Evolutionary conservation across 1,284 basidiomycete species (phyloP), one percentile per base, ranked within the genome.

Genomic region (Tilletiopsis washingtonensis): DNA sequence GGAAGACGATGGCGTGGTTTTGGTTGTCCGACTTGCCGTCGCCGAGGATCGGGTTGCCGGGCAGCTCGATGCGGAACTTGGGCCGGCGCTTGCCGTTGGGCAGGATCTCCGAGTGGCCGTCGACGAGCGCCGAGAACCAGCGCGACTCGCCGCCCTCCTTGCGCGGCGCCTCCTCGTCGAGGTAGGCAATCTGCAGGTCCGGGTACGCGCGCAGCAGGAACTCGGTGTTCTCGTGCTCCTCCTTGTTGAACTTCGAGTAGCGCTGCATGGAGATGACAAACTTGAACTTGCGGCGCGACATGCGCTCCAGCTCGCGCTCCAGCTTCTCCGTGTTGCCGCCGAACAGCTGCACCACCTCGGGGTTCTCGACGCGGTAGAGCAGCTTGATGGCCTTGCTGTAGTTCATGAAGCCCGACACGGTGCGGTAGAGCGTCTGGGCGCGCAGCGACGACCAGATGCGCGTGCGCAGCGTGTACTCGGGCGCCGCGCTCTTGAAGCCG

Each of bases 21-120:
- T 98, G 94, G 77, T 98, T 98, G 79, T 98, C 93, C 49, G 91
- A 94, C 78, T 98, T 98, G 61, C 93, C 94, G 74, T 98, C 94
- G 59, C 94, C 94, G 46, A 98, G 81, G 77, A 98, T 98, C 1
- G 93, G 93, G 78, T 98, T 98, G 45, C 93, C 93, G 29, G 94
- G 93, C 19, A 98, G 81, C 77, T 99, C 93, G 74, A 99, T 87
- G 57, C 91, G 84, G 83, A 98, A 98, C 79, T 98, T 99, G 61
- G 93, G 93, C 37, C 87, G 79, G 51, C 93, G 82, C 55, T 85
- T 83, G 40, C 91, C 91, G 68, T 88, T 86, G 12, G 88, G 82
- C 47, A 88, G 78, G 73, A 97, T 90, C 76, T 98, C 93, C 49
- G 89, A 94, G 76, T 98, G 91, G 26, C 94, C 94, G 67, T 98